These are phyloP conservation scores for Chaetomiaceae sp. DNA, from an alignment of 2,329 filamentous ascomycete species.

Conservation along the genomic window DNA sequence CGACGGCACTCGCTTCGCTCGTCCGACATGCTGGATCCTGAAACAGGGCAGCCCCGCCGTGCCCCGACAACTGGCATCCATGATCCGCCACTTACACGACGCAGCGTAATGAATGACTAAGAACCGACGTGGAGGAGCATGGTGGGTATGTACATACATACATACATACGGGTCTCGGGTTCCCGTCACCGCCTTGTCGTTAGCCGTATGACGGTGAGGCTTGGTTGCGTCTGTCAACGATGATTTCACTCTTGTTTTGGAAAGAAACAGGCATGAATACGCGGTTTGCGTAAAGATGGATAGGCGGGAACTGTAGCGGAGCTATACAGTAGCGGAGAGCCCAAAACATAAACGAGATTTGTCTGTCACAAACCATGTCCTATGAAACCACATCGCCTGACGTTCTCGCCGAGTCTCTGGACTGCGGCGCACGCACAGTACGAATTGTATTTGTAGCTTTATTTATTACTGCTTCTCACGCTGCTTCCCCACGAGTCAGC, in stretches of 20 bases:
- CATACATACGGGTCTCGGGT: background rate
- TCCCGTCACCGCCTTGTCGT: background rate
- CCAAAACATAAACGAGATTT: conserved; percentile 12
- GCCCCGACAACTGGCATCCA: conserved; percentile 1
- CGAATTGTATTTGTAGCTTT: no score
- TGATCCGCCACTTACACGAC: background rate
- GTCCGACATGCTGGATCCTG: background rate
- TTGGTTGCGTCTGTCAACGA: background rate
- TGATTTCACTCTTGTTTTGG: background rate
- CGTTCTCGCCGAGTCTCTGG: background rate
- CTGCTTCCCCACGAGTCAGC: no score
- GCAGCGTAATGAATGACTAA: no score
- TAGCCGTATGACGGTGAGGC: background rate
- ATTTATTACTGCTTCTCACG: no score
- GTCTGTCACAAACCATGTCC: background rate
- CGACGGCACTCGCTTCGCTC: background rate
- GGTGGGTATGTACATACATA: no score
- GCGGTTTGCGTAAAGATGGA: no score
- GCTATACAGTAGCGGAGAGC: no score
- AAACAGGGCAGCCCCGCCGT: conserved; percentile 12
- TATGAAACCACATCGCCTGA: background rate
- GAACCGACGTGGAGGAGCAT: no score
- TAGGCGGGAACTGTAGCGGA: no score
- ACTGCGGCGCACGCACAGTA: no score
- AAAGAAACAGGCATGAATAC: background rate